Evolutionary conservation across 371 early-diverging fungal species (phyloP), one percentile per base, ranked within the genome.

Genomic region (Mortierella sp.): DNA sequence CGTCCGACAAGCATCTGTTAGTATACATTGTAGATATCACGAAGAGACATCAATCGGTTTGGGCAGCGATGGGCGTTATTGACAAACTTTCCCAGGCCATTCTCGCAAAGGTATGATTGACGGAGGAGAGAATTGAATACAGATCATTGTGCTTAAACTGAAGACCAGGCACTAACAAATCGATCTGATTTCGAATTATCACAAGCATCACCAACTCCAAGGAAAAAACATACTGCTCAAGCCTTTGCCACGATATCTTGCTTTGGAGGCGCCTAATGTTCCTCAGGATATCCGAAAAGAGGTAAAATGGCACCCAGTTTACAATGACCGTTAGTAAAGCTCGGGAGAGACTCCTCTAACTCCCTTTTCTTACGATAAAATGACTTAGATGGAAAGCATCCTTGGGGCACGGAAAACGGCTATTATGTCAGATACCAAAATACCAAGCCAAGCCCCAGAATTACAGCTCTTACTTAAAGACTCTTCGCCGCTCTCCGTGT

Each of bases 11-110:
- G 16, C 57, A 79, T 2, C 63, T 92, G 25, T 82, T 86, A 57
- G 81, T 85, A 0, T 81, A 86, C 47, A 83, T 86, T 0, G 82
- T 92, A 44, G 84, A 88, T 57, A 82, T 87, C 21, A 73, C 92
- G 55, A 83, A 88, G 60, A 84, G 84, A 50, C 87, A 88, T 58
- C 84, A 87, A 4, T 82, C 62, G 47, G 83, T 87, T 1, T 93
- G 92, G 93, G 82, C 81, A 45, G 67, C 89, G 19, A 80, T 88
- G 79, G 86, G 83, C 6, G 72, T 67, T 29, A 57, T 80, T 19
- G 70, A 75, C 11, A 62, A 56, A n/a, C 77, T 84, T 25, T 64
- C 82, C 0, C 71, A 72, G 53, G 84, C 60, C 9, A 64, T 86
- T 18, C 64, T 83, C 19, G 65, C 64, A 18, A 76, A 76, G 68